A percentile compares a stretch with the other conserved stretches of the same genome.
phyloP scores from a whole-genome alignment of 2,329 filamentous ascomycete species.

The Sporothrix brasiliensis region DNA sequence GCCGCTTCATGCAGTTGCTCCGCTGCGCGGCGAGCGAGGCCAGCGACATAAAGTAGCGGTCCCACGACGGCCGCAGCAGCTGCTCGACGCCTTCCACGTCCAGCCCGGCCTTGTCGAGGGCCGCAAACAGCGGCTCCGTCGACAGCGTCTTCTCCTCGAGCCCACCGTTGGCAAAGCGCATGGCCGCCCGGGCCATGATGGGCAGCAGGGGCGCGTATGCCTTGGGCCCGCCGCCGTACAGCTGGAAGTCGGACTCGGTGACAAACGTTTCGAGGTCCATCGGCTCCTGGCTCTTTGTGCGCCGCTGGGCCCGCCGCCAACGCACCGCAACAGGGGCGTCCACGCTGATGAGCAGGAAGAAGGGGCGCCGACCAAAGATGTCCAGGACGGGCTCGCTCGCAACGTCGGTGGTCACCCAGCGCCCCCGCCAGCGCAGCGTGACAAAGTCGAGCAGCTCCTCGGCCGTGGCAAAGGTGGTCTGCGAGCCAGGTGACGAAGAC shows the following conservation, averaged over 20 bases:
- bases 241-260: constrained; percentile 66
- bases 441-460: constrained; percentile 76
- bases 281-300: constrained; percentile 30
- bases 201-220: constrained; percentile 64
- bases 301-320: constrained; percentile 71
- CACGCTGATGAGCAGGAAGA: constrained; percentile 89
- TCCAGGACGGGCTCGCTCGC: constrained; percentile 73
- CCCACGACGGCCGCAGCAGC: constrained; percentile 87
- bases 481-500: not conserved
- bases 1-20: constrained; percentile 97
- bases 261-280: constrained; percentile 58
- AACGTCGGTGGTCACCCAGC: constrained; percentile 86
- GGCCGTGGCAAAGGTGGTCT: constrained; percentile 58
- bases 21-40: constrained; percentile 86
- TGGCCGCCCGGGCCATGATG: constrained; percentile 77
- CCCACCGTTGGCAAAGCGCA: constrained; percentile 79
- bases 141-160: constrained; percentile 55
- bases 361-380: constrained; percentile 75
- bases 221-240: constrained; percentile 62
- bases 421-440: constrained; percentile 78
- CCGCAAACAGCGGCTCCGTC: constrained; percentile 69
- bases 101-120: constrained; percentile 74
- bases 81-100: constrained; percentile 61
- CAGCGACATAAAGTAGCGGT: constrained; percentile 98
- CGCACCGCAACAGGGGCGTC: constrained; percentile 85